Conservation (phyloP, 2,329 filamentous ascomycete genomes). For the Aquanectria penicillioides region DNA sequence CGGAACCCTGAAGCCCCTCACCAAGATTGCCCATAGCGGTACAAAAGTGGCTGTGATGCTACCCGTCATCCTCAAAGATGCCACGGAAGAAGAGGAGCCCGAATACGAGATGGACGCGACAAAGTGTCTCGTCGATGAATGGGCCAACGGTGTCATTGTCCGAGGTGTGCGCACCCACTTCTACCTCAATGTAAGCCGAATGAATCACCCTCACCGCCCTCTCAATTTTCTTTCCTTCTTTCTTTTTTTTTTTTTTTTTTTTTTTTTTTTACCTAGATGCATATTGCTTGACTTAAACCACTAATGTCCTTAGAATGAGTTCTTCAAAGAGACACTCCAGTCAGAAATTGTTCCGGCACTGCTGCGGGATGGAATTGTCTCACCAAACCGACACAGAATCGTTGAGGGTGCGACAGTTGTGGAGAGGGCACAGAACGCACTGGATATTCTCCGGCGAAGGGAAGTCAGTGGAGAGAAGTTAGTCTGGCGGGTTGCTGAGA, state of each 20-base stretch:
- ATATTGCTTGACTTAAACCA: too few relatives aligned
- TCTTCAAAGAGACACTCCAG: constrained; percentile 65
- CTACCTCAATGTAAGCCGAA: constrained; percentile 39
- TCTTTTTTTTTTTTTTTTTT: too few relatives aligned
- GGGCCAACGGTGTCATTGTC: constrained; percentile 62
- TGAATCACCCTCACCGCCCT: too few relatives aligned
- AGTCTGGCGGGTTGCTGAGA: constrained; percentile 46
- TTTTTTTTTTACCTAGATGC: too few relatives aligned
- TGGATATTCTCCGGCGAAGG: constrained; percentile 48
- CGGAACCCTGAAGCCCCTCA: constrained; percentile 59
- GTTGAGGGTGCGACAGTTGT: constrained; percentile 52
- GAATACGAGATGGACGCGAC: constrained; percentile 64
- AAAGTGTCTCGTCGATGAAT: constrained; percentile 51
- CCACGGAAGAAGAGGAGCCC: constrained; percentile 57
- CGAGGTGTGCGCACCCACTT: constrained; percentile 59
- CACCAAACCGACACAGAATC: constrained; percentile 53
- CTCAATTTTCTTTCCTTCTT: too few relatives aligned
- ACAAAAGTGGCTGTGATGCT: constrained; percentile 67
- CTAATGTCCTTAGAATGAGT: constrained; percentile 63
- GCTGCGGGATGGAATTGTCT: constrained; percentile 50
- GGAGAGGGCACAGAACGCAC: constrained; percentile 52
- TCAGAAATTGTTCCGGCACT: constrained; percentile 63
- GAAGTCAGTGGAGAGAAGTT: constrained; percentile 54
- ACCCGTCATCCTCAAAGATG: constrained; percentile 66
- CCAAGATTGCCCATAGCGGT: constrained; percentile 59